Conservation (phyloP, 306 rosid genomes). For the Quercus agrifolia region DNA sequence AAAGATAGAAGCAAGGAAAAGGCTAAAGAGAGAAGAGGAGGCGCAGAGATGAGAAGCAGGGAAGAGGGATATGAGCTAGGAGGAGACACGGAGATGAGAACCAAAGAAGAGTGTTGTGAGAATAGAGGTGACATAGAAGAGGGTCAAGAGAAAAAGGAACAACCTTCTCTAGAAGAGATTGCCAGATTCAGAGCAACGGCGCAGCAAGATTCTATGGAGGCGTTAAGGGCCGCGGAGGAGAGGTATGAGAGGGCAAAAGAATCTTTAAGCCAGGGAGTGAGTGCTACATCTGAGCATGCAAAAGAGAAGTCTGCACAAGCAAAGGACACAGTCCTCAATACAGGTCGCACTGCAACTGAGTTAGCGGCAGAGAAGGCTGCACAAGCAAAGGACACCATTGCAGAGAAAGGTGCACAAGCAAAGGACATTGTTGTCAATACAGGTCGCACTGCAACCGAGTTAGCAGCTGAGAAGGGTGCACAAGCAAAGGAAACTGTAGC, state of each 20-base stretch:
- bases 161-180: constrained; percentile 40
- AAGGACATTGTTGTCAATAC: background rate
- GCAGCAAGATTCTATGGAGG: constrained; percentile 43
- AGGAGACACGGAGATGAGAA: background rate
- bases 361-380: constrained; percentile 24
- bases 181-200: constrained; percentile 33
- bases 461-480: constrained; percentile 20
- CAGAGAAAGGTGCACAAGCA: constrained; percentile 22
- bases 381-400: constrained; percentile 20
- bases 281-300: constrained; percentile 13
- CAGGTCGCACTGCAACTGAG: too few relatives aligned
- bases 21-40: background rate
- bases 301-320: constrained; percentile 24
- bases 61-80: background rate
- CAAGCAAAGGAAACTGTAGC: constrained; percentile 41
- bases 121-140: background rate
- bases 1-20: background rate
- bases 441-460: too few relatives aligned
- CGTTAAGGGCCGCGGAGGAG: constrained; percentile 41
- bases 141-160: background rate
- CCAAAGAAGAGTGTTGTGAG: too few relatives aligned
- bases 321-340: background rate
- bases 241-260: constrained; percentile 38
- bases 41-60: background rate
- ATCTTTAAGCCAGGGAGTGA: constrained; percentile 25